Evolutionary conservation across 2,329 filamentous ascomycete genomes (phyloP), one percentile per base, ranked within the genome.

Genomic region (Microdochium paspali): DNA sequence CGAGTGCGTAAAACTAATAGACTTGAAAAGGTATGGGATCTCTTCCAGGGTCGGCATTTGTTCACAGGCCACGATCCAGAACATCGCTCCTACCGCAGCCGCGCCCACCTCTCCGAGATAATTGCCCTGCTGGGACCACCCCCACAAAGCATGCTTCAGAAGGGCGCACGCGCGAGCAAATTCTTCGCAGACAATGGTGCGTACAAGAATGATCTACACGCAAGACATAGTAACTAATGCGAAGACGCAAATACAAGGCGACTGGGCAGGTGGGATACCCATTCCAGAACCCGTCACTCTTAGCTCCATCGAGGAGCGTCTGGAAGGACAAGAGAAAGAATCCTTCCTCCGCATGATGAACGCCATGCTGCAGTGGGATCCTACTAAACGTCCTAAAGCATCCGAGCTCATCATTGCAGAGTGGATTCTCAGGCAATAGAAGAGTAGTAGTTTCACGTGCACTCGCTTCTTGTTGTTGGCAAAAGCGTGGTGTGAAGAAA

Each of bases 71-170:
- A 62, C 0, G 69, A 72, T 45, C 61, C 65, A 1, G 63, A 69
- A 52, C 49, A 55, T 35, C 44, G 67, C 13, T 59, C 25, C 0
- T 75, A 74, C 42, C 56, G 65, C 10, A 70, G 66, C 47, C 62
- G 68, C 46, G 69, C 69, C 0, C 72, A 73, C 54, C 66, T 77
- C 20, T 70, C 71, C 1, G 69, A 76, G 49, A 73, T 76, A 2
- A 66, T 72, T 12, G 59, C 52, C 5, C 54, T 76, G 4, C 66
- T 77, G 40, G 72, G 71, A 0, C 61, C 60, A 1, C 70, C 71
- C 1, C 68, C 70, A 2, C 46, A 53, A 1, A 52, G 50, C 3
- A 56, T 73, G 3, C 58, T 71, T 54, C 46, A 52, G 0, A 56
- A 44, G 12, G 66, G 65, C 2, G 53, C 56, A 4, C 47, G 53